Percentiles rank a stretch among this genome's conserved stretches.
Evolutionary conservation across 257 asterid species (phyloP).

Genomic region (Gynochthodes officinalis): DNA sequence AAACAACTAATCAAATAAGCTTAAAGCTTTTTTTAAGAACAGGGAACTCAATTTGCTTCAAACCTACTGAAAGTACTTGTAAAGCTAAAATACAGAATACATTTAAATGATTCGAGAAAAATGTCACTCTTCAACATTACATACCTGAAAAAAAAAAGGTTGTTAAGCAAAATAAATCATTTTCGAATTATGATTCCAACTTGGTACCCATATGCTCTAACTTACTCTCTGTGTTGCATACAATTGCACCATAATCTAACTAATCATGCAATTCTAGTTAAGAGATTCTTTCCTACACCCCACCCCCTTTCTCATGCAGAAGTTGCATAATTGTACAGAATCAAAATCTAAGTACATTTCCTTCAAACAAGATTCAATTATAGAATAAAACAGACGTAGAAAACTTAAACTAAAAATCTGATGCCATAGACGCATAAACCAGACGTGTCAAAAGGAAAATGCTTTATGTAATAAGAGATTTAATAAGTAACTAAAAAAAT

Average conservation of each 20-base stretch:
- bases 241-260: conserved; percentile 2
- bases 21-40: background rate
- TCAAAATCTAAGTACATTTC: background rate
- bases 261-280: background rate
- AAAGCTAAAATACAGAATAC: background rate
- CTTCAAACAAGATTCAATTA: background rate
- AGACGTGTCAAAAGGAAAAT: background rate
- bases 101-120: background rate
- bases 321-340: background rate
- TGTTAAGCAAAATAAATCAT: background rate
- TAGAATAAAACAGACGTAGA: background rate
- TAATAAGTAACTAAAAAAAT: background rate
- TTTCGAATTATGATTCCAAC: background rate
- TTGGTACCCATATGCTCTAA: background rate
- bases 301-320: too few relatives aligned
- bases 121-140: background rate
- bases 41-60: background rate
- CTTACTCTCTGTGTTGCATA: background rate
- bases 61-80: background rate
- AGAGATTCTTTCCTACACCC: too few relatives aligned
- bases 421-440: background rate
- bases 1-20: background rate
- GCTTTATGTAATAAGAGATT: background rate
- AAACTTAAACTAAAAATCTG: background rate
- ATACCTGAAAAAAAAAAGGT: background rate